Evolutionary conservation across 768 basidiomycete species (phyloP).

Genomic region (Macrocybe gigantea): DNA sequence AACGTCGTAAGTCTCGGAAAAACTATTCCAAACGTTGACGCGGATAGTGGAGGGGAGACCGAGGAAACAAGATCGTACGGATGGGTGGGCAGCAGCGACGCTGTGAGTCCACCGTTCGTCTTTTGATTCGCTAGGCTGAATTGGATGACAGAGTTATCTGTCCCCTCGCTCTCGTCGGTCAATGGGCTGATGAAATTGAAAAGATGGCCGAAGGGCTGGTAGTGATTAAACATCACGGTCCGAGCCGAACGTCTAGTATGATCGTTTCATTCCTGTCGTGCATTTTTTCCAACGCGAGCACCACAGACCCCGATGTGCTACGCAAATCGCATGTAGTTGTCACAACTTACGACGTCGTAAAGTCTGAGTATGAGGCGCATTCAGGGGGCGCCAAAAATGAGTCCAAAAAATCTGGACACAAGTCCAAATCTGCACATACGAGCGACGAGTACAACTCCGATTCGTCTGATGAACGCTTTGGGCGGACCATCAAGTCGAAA

Average conservation of each 20-base stretch:
- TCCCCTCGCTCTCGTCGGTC: conserved; percentile 80
- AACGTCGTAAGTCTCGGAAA: conserved; percentile 60
- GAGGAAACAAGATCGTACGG: conserved; percentile 59
- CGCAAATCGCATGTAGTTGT: conserved; percentile 65
- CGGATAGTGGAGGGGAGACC: conserved; percentile 82
- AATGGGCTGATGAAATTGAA: conserved; percentile 85
- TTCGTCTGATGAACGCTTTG: conserved; percentile 37
- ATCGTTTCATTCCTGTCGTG: neutral
- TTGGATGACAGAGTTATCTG: conserved; percentile 63
- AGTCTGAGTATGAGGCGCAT: conserved; percentile 68
- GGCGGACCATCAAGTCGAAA: conserved; percentile 35
- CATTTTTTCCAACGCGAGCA: neutral
- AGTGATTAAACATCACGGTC: conserved; percentile 83
- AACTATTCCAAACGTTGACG: conserved; percentile 88
- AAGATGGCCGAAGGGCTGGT: conserved; percentile 62
- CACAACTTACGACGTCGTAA: conserved; percentile 82
- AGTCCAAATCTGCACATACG: conserved; percentile 28
- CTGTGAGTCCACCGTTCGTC: conserved; percentile 42
- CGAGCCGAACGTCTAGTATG: conserved; percentile 63
- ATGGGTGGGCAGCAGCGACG: conserved; percentile 68
- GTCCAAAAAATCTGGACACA: conserved; percentile 32
- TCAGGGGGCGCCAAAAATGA: conserved; percentile 49
- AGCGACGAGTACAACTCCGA: conserved; percentile 30
- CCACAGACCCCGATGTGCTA: conserved; percentile 48
- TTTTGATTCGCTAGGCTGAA: conserved; percentile 1